Evolutionary conservation across 192 early-diverging fungal species (phyloP), one percentile per base, ranked within the genome.

Genomic region (Coemansia sp.): DNA sequence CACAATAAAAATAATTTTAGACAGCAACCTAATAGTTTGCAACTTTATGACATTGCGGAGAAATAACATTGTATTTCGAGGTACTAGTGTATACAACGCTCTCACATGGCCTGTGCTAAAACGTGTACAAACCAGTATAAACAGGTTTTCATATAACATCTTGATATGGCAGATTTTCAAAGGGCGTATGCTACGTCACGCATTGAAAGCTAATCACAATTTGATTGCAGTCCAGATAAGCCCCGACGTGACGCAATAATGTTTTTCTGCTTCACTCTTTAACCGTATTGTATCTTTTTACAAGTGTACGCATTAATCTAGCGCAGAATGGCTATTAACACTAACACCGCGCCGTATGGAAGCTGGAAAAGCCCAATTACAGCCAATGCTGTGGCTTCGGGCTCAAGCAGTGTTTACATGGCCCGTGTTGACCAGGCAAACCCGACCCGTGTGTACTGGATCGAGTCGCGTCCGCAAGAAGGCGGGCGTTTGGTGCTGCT

Each of bases 361-460:
- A 71, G 68, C 67, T 82, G 79, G 79, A 64, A 73, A 38, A 76
- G 73, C 43, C 73, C 73, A 17, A 19, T 82, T 15, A 67, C 52
- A 0, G 79, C 79, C 14, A 15, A 49, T 5, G 41, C 49, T 0
- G 61, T 82, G 2, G 79, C 79, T 10, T 58, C 60, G 11, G 62
- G 69, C 4, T 66, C 73, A 7, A 66, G 35, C 32, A 57, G 53
- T 23, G 59, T 64, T 17, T 53, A 66, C 41, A 57, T 49, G 2
- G 64, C 67, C 19, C 62, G 56, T 7, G 52, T 82, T 5, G 79
- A 82, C 63, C 55, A 15, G 10, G 64, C 57, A 22, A 57, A 67
- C 39, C 69, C 70, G 6, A 61, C 60, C 3, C 64, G 62, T 14
- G 70, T 76, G 32, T 82, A 76, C 70, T 82, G 73, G 73, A 64